These are phyloP conservation scores for Saccharomycopsis fodiens DNA, from an alignment of 805 yeast genomes.

Conservation along the genomic window DNA sequence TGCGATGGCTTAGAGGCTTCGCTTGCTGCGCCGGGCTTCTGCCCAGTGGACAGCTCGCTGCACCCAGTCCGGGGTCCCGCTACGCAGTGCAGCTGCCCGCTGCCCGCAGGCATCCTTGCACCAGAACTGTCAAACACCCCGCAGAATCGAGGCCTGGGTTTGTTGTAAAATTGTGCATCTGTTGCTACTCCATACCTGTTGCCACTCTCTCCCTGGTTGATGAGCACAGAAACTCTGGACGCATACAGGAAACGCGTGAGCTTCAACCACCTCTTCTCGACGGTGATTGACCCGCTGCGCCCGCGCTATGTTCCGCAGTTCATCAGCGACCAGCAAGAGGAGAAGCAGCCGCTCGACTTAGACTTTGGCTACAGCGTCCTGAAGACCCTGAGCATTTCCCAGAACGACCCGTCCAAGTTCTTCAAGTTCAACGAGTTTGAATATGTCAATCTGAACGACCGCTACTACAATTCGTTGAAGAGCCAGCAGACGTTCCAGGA, in stretches of 20 bases:
- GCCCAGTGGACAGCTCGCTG: too few species aligned
- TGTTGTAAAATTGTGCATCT: too few species aligned
- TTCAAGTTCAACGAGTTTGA: conserved; percentile 20
- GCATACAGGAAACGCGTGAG: conserved; percentile 16
- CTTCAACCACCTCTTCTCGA: conserved; percentile 13
- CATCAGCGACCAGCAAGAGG: conserved; percentile 4
- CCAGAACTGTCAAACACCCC: too few species aligned
- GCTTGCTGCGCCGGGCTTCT: too few species aligned
- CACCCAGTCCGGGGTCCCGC: too few species aligned
- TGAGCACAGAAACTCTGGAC: background rate
- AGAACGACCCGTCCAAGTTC: conserved; percentile 14
- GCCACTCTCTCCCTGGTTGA: too few species aligned
- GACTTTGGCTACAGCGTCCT: conserved; percentile 16
- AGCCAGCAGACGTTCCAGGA: conserved; percentile 13
- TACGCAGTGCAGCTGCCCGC: too few species aligned
- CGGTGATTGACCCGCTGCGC: conserved; percentile 17
- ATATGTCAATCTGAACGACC: conserved; percentile 17
- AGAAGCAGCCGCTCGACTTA: conserved; percentile 11
- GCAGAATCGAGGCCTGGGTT: too few species aligned
- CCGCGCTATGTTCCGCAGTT: conserved; percentile 18
- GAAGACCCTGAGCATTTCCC: conserved; percentile 5
- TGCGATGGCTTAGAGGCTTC: too few species aligned
- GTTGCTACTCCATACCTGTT: too few species aligned
- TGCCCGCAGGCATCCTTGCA: too few species aligned
- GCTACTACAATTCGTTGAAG: conserved; percentile 14